phyloP scores from a whole-genome alignment of 148 eudicot genomes.

The Simmondsia chinensis region DNA sequence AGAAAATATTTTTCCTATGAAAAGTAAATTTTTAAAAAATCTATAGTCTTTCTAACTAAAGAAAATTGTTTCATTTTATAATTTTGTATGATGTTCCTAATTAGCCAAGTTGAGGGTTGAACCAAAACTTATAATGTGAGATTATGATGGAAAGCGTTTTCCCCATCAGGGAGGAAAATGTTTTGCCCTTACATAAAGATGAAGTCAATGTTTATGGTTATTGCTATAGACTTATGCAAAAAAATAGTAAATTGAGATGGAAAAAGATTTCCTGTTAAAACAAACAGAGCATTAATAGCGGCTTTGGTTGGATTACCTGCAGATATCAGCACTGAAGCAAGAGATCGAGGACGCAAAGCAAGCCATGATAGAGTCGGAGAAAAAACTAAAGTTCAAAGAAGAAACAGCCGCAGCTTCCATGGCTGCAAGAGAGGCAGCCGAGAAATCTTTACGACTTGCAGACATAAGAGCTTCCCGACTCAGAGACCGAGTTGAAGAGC shows the following conservation, averaged over 20 bases:
- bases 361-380: slow-evolving; percentile 53
- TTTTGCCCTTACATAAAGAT: too few relatives aligned
- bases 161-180: too few relatives aligned
- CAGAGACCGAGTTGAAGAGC: slow-evolving; percentile 83
- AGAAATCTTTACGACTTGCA: slow-evolving; percentile 79
- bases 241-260: too few relatives aligned
- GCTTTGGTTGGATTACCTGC: slow-evolving; percentile 12
- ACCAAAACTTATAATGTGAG: too few relatives aligned
- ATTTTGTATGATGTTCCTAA: too few relatives aligned
- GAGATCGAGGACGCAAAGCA: slow-evolving; percentile 81
- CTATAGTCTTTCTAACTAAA: too few relatives aligned
- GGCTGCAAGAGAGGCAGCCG: slow-evolving; percentile 98
- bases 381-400: slow-evolving; percentile 84
- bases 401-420: slow-evolving; percentile 86
- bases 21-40: too few relatives aligned
- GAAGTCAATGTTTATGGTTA: neutral
- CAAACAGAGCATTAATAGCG: neutral
- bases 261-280: neutral
- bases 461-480: slow-evolving; percentile 72
- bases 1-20: too few relatives aligned
- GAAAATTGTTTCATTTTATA: too few relatives aligned
- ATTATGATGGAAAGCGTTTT: too few relatives aligned
- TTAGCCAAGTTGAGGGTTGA: too few relatives aligned
- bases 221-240: too few relatives aligned
- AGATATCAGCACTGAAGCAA: slow-evolving; percentile 58